Conservation (phyloP, 2,329 filamentous ascomycete species). For the Fusarium verrucosum region DNA sequence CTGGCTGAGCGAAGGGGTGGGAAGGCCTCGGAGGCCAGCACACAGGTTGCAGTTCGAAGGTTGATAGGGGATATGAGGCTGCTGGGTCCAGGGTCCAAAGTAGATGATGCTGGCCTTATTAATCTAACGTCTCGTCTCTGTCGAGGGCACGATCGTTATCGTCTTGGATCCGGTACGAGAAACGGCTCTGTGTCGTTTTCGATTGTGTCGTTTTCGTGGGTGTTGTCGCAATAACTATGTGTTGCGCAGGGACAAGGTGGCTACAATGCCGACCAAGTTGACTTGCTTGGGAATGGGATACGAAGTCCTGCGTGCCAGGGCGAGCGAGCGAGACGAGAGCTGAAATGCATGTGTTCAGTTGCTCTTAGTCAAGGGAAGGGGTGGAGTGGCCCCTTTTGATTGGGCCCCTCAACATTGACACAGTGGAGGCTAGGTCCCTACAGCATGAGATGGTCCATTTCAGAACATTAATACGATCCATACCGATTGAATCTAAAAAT, state of each 20-base stretch:
- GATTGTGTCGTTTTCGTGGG: constrained; percentile 8
- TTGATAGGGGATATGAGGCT: constrained; percentile 20
- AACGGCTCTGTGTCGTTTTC: not conserved
- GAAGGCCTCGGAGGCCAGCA: not conserved
- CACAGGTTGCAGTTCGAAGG: constrained; percentile 10
- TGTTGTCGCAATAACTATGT: constrained; percentile 12
- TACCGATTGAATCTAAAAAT: constrained; percentile 22
- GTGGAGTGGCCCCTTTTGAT: constrained; percentile 28
- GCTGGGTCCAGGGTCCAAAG: constrained; percentile 1
- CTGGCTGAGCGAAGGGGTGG: not conserved
- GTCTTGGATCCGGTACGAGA: not conserved
- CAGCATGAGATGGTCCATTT: too few species aligned
- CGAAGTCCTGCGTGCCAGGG: constrained; percentile 37
- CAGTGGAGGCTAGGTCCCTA: not conserved
- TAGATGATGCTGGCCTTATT: constrained; percentile 1
- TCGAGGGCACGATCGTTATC: not conserved
- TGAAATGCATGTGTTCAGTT: constrained; percentile 36
- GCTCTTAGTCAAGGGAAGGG: constrained; percentile 29
- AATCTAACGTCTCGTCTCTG: not conserved
- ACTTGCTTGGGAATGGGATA: constrained; percentile 35
- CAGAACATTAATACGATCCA: constrained; percentile 24
- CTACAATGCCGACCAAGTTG: constrained; percentile 31
- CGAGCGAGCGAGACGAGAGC: constrained; percentile 28
- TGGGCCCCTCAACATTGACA: constrained; percentile 20
- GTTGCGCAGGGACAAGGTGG: constrained; percentile 35